A percentile compares a stretch with the other conserved stretches of the same genome.
Conservation (phyloP, 2,329 filamentous ascomycete species). For the Dothideomycetes sp. region DNA sequence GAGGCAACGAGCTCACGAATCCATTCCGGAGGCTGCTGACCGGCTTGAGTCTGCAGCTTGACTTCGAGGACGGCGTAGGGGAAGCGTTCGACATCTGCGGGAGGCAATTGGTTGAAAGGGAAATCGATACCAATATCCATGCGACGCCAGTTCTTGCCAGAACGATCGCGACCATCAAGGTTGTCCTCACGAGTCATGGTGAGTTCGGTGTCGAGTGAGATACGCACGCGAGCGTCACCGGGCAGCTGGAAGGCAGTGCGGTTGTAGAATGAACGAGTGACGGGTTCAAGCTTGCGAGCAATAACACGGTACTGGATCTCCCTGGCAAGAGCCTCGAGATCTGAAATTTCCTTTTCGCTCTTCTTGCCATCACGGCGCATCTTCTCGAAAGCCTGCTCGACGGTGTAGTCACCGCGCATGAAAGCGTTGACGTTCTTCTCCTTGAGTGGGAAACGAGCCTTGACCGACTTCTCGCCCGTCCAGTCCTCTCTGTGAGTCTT, state of each 20-base stretch:
- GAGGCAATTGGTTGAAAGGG: constrained; percentile 80
- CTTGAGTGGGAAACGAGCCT: constrained; percentile 88
- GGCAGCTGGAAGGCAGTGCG: constrained; percentile 96
- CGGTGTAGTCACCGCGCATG: constrained; percentile 72
- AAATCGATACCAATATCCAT: constrained; percentile 97
- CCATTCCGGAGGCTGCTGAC: constrained; percentile 93
- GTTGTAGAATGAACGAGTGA: constrained; percentile 95
- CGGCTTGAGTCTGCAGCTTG: constrained; percentile 91
- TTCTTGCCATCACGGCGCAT: constrained; percentile 93
- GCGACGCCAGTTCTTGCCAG: constrained; percentile 86
- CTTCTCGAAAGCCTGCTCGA: constrained; percentile 89
- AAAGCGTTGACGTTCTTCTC: constrained; percentile 97
- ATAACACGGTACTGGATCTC: constrained; percentile 93
- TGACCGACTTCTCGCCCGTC: constrained; percentile 98
- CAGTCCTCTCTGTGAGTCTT: constrained; percentile 98
- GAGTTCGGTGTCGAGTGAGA: constrained; percentile 92
- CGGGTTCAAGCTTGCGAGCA: constrained; percentile 75
- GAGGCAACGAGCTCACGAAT: constrained; percentile 86
- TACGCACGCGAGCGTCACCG: constrained; percentile 88
- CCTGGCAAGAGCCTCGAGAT: constrained; percentile 78
- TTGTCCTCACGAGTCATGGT: constrained; percentile 96
- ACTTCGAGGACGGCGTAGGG: constrained; percentile 95
- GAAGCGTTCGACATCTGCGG: constrained; percentile 80
- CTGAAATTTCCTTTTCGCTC: constrained; percentile 78
- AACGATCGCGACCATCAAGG: constrained; percentile 64